These are phyloP conservation scores for Colletotrichum chlorophyti DNA, from an alignment of 2,329 filamentous ascomycete genomes.

Conservation along the genomic window DNA sequence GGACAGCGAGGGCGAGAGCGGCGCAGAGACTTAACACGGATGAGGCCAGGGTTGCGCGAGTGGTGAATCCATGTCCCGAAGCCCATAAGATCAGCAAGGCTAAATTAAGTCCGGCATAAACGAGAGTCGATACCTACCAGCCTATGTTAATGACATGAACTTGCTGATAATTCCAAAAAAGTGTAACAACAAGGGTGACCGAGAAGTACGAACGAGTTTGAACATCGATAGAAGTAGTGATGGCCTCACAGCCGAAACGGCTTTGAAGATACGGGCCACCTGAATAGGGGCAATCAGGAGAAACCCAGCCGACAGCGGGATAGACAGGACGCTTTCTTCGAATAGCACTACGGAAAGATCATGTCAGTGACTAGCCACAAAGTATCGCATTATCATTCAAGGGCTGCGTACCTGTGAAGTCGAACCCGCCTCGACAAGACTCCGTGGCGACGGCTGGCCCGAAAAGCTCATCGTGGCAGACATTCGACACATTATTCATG, in stretches of 20 bases:
- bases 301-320: constrained; percentile 6
- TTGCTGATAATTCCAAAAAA: not conserved
- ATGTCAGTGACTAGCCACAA: constrained; percentile 4
- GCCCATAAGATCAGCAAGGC: constrained; percentile 10
- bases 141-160: constrained; percentile 9
- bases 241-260: constrained; percentile 10
- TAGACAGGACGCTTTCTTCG: constrained; percentile 9
- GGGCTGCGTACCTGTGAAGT: constrained; percentile 11
- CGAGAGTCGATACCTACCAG: constrained; percentile 3
- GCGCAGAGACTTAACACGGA: constrained; percentile 9
- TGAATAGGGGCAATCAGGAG: constrained; percentile 8
- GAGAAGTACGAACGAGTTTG: constrained; percentile 5
- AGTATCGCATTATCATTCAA: constrained; percentile 1
- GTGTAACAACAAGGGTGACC: not conserved
- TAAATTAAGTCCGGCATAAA: constrained; percentile 8
- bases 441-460: constrained; percentile 6
- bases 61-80: constrained; percentile 12
- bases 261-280: constrained; percentile 7
- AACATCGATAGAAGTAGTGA: constrained; percentile 9
- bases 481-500: constrained; percentile 15
- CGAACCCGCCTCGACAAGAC: constrained; percentile 8
- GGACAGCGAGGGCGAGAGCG: constrained; percentile 1
- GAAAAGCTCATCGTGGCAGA: constrained; percentile 13
- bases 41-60: constrained; percentile 10
- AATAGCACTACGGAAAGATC: constrained; percentile 6